phyloP scores from a whole-genome alignment of 495 filamentous ascomycete genomes.

The Aspergillus mulundensis region DNA sequence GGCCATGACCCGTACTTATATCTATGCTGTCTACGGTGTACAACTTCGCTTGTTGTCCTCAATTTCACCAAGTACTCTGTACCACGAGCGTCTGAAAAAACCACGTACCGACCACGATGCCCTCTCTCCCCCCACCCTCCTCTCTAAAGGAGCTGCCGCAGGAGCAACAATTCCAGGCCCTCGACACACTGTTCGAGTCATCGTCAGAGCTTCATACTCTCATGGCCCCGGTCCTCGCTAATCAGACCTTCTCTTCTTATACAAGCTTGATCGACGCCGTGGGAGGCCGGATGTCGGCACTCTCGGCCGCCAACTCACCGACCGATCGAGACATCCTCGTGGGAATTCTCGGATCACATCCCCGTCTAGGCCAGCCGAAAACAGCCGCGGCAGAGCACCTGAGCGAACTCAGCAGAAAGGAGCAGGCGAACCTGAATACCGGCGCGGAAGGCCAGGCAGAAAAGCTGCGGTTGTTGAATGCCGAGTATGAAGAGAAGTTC shows the following conservation, averaged over 20 bases:
- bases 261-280: conserved; percentile 56
- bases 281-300: conserved; percentile 48
- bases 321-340: conserved; percentile 55
- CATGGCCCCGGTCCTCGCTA: conserved; percentile 60
- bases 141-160: conserved; percentile 53
- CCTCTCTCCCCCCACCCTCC: conserved; percentile 48
- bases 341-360: conserved; percentile 80
- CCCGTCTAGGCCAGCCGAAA: conserved; percentile 67
- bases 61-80: neutral
- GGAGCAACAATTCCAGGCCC: conserved; percentile 53
- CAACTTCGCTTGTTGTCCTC: neutral
- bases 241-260: conserved; percentile 60
- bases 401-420: conserved; percentile 68
- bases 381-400: conserved; percentile 53
- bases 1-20: neutral
- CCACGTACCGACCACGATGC: conserved; percentile 8
- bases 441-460: conserved; percentile 52
- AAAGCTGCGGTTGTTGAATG: conserved; percentile 55
- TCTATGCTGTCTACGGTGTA: neutral
- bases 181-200: conserved; percentile 87
- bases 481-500: conserved; percentile 76
- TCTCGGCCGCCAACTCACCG: conserved; percentile 45
- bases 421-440: conserved; percentile 71
- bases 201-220: conserved; percentile 69
- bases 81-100: neutral